Base-by-base conservation (phyloP, 495 filamentous ascomycete species). In the Pseudevernia furfuracea region DNA sequence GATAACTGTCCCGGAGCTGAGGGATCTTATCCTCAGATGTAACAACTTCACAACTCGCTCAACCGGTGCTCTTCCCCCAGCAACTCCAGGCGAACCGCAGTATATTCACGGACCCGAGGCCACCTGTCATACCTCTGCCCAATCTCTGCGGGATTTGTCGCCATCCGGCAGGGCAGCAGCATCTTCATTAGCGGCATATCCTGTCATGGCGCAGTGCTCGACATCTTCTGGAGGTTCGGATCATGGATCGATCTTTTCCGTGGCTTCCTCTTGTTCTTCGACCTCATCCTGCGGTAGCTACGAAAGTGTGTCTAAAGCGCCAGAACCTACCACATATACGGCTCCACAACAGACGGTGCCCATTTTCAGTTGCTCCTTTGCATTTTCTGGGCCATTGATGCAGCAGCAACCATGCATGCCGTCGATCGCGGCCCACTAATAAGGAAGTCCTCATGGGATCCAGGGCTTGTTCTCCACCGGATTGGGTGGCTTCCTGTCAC, bases 1-100 rank as follows among this genome's bases (percentile, higher is more conserved):
- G 74, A 94, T 96, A 69, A 85, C 86, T 71, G 86, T 99, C 68
- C 79, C 84, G 66, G 90, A 97, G 76, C 82, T 97, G 39, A 83
- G 89, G 72, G 79, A 81, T 61, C 76, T 89, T 70, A 95, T 98
- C 71, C 69, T 88, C 63, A 78, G 85, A 59, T 97, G 93, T 77
- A 80, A 84, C 36, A 78, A 79, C 66, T 90, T 98, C 72, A 94
- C 94, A 67, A 79, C 69, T 37, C 63, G 62, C 23, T 56, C 66
- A 21, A 56, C 58, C 30, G 43, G 64, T 23, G 58, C 58, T 32
- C 58, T 59, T 8, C 59, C 63, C 19, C 48, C 56, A n/a, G 70
- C 61, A 7, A 58, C 66, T 19, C 60, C 59, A 0, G 57, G 59
- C 21, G 67, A 69, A 58, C 55, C 36, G 23, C 52, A 55, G 1